These are phyloP conservation scores for Bipolaris zeicola DNA, from an alignment of 2,329 filamentous ascomycete genomes.

Conservation along the genomic window DNA sequence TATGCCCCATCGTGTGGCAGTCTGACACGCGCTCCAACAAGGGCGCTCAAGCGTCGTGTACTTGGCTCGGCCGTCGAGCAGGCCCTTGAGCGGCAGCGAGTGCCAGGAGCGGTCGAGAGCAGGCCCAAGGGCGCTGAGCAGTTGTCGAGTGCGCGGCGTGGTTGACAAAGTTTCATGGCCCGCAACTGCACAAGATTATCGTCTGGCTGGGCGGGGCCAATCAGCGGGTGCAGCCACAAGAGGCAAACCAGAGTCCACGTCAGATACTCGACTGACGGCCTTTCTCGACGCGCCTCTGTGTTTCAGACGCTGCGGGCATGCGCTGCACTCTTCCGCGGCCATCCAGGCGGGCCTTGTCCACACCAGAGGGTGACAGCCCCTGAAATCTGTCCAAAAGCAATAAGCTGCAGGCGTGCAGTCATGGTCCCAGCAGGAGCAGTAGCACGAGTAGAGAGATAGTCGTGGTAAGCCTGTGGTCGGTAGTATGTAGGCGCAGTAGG, in stretches of 20 bases:
- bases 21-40: slow-evolving; percentile 3
- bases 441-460: background rate
- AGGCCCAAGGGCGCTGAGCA: background rate
- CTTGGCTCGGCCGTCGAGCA: background rate
- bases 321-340: slow-evolving; percentile 18
- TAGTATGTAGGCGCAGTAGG: background rate
- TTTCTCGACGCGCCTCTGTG: slow-evolving; percentile 38
- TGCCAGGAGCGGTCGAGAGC: too few species aligned
- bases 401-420: slow-evolving; percentile 12
- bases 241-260: slow-evolving; percentile 33
- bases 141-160: background rate
- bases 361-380: slow-evolving; percentile 11
- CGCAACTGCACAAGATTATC: slow-evolving; percentile 22
- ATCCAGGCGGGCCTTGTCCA: slow-evolving; percentile 28
- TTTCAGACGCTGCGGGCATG: slow-evolving; percentile 32
- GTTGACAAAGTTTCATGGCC: slow-evolving; percentile 10
- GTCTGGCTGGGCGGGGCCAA: slow-evolving; percentile 22
- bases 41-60: too few species aligned
- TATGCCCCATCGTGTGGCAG: slow-evolving; percentile 1
- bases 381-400: slow-evolving; percentile 24
- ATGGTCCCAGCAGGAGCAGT: background rate
- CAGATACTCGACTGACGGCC: slow-evolving; percentile 31
- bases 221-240: slow-evolving; percentile 8
- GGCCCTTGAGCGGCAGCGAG: background rate
- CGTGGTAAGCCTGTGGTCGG: background rate